phyloP scores from a whole-genome alignment of 306 rosid species.

The Dalbergia cultrata region DNA sequence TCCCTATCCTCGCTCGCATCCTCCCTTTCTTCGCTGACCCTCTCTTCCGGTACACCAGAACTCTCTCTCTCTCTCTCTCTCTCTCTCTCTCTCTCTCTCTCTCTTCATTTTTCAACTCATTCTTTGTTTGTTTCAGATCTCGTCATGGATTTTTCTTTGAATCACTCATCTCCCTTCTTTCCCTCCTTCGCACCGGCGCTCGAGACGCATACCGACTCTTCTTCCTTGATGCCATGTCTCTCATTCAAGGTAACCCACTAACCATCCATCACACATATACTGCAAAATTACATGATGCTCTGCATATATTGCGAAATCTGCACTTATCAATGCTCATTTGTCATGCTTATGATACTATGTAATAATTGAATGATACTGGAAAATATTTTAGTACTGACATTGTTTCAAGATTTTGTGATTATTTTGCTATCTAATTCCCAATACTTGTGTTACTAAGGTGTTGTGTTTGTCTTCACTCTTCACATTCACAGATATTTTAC shows the following conservation, averaged over 20 bases:
- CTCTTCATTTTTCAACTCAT: neutral
- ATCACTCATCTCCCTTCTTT: constrained; percentile 73
- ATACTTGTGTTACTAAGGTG: neutral
- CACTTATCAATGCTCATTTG: neutral
- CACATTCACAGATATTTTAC: constrained; percentile 68
- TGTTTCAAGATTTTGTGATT: neutral
- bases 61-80: too few relatives aligned
- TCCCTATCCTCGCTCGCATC: constrained; percentile 75
- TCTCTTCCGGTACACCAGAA: constrained; percentile 54
- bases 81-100: neutral
- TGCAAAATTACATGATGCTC: neutral
- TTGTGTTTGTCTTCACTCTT: constrained; percentile 36
- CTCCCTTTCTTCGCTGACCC: constrained; percentile 87
- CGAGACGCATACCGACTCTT: constrained; percentile 76
- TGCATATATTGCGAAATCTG: neutral
- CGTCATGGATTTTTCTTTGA: constrained; percentile 78
- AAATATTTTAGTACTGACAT: too few relatives aligned
- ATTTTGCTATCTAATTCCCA: neutral
- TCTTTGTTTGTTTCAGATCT: constrained; percentile 54
- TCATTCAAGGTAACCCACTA: constrained; percentile 70
- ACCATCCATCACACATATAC: neutral
- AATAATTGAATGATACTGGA: too few relatives aligned
- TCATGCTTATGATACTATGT: too few relatives aligned
- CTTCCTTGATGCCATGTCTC: constrained; percentile 72
- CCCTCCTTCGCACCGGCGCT: constrained; percentile 79